A percentile compares a stretch with the other conserved stretches of the same genome.
phyloP scores from a whole-genome alignment of 148 eudicot species.

The Silene uniflora region DNA sequence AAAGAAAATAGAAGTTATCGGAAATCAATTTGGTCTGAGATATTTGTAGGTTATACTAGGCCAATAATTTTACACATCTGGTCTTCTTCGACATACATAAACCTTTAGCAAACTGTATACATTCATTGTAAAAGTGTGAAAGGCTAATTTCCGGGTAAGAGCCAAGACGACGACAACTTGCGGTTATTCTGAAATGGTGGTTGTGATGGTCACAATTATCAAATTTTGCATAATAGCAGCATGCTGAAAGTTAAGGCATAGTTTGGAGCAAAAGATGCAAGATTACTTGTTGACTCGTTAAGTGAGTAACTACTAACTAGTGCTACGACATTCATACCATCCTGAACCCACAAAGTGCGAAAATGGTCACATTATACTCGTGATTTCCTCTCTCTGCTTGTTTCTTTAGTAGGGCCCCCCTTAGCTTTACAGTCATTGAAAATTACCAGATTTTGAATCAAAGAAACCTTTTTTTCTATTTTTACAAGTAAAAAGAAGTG shows the following conservation, averaged over 20 bases:
- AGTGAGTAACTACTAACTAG: neutral
- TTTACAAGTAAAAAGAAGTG: too few species aligned
- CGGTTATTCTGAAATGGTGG: neutral
- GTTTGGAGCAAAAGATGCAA: neutral
- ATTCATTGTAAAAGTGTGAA: neutral
- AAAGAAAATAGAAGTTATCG: neutral
- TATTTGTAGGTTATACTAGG: too few species aligned
- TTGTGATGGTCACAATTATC: neutral
- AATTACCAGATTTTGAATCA: neutral
- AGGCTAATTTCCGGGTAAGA: neutral
- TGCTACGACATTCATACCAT: neutral
- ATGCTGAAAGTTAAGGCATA: neutral
- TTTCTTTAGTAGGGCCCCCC: too few species aligned
- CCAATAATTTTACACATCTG: too few species aligned
- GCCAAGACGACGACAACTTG: neutral
- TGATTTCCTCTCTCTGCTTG: too few species aligned
- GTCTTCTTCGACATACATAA: too few species aligned
- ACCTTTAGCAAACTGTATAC: too few species aligned
- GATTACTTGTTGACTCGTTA: neutral
- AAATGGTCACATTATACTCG: neutral
- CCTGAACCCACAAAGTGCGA: neutral
- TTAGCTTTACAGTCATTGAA: neutral
- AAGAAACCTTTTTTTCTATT: neutral
- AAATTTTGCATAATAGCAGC: neutral
- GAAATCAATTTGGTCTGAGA: too few species aligned